phyloP scores from a whole-genome alignment of 495 filamentous ascomycete genomes.

The Xylaria bambusicola region DNA sequence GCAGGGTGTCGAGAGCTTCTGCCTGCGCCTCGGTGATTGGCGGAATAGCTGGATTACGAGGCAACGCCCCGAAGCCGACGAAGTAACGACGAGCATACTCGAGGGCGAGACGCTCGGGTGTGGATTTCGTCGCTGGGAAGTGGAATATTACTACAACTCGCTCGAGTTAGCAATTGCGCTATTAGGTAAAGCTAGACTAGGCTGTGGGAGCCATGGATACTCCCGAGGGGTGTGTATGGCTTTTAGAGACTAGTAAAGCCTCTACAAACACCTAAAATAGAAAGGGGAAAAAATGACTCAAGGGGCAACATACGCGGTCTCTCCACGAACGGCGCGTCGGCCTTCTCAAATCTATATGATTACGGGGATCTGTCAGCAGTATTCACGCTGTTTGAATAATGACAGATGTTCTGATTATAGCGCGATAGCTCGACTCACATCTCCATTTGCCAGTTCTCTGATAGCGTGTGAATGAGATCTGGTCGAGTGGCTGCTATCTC shows the following conservation, averaged over 20 bases:
- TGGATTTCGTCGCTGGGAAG: slow-evolving; percentile 41
- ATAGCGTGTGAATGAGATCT: slow-evolving; percentile 59
- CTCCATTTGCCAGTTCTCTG: slow-evolving; percentile 59
- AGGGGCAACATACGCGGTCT: too few relatives aligned
- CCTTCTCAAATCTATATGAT: slow-evolving; percentile 35
- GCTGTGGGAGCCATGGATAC: too few relatives aligned
- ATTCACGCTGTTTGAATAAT: background rate
- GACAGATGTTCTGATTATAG: background rate
- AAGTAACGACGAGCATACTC: slow-evolving; percentile 50
- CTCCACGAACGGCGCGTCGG: slow-evolving; percentile 31
- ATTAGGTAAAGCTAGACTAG: too few relatives aligned
- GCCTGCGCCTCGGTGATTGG: slow-evolving; percentile 66
- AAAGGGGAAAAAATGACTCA: too few relatives aligned
- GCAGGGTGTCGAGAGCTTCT: slow-evolving; percentile 65
- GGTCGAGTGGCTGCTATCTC: slow-evolving; percentile 62
- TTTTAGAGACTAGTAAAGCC: too few relatives aligned
- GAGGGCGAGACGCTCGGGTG: slow-evolving; percentile 52
- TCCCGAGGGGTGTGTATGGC: too few relatives aligned
- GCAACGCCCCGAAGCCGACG: slow-evolving; percentile 57
- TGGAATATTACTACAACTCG: slow-evolving; percentile 57
- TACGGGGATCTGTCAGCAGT: slow-evolving; percentile 9
- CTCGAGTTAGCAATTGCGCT: too few relatives aligned
- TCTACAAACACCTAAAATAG: too few relatives aligned
- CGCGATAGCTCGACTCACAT: slow-evolving; percentile 40
- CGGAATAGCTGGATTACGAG: slow-evolving; percentile 54